Conservation (phyloP, 345 rosid species). For the Physaria fendleri region DNA sequence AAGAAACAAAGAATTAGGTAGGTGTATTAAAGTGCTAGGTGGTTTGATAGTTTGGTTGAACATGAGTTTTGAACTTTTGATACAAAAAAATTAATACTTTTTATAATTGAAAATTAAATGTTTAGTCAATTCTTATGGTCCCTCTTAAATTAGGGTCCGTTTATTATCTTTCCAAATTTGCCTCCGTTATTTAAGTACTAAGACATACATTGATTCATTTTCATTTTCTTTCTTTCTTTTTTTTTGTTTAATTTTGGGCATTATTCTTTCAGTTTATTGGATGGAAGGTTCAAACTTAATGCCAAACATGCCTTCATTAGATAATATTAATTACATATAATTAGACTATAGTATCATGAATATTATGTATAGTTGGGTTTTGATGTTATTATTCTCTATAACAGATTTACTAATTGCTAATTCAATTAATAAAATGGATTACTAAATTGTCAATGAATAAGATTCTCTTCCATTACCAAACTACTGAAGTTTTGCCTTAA, state of each 20-base stretch:
- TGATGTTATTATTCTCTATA: not conserved
- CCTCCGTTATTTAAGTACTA: not conserved
- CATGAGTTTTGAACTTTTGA: conserved; percentile 19
- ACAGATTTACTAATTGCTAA: too few species aligned
- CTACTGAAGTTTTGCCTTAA: too few species aligned
- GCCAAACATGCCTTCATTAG: not conserved
- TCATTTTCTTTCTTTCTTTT: not conserved
- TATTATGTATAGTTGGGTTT: not conserved
- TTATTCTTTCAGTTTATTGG: conserved; percentile 6
- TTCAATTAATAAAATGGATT: too few species aligned
- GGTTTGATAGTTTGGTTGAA: conserved; percentile 29
- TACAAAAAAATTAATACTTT: conserved; percentile 1
- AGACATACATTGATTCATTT: not conserved
- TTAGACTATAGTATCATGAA: not conserved
- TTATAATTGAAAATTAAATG: not conserved
- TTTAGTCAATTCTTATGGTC: conserved; percentile 18
- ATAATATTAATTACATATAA: not conserved
- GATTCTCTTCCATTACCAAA: too few species aligned
- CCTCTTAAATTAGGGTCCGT: not conserved
- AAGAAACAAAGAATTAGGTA: conserved; percentile 7
- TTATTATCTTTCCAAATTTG: not conserved
- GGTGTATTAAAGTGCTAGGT: conserved; percentile 7
- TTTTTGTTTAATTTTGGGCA: not conserved
- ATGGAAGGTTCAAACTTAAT: conserved; percentile 13
- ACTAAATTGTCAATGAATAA: too few species aligned